These are phyloP conservation scores for Coemansia nantahalensis DNA, from an alignment of 192 early-diverging fungal genomes.

Conservation along the genomic window DNA sequence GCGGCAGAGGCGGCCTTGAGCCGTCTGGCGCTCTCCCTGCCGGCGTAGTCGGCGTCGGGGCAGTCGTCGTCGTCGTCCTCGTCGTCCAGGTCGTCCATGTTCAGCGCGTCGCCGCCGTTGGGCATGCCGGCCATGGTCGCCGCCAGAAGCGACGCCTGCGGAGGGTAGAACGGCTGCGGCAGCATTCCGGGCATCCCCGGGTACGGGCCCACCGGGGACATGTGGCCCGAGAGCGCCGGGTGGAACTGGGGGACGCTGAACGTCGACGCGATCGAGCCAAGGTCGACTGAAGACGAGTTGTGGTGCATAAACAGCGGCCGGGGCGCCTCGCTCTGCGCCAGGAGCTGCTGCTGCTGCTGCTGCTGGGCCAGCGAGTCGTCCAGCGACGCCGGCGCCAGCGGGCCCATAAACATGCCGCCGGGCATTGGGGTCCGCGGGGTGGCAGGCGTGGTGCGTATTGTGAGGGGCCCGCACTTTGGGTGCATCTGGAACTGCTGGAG, in stretches of 20 bases:
- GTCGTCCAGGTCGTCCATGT: slow-evolving; percentile 17
- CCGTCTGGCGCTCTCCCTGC: not conserved
- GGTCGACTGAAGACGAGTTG: slow-evolving; percentile 29
- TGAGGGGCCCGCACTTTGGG: slow-evolving; percentile 3
- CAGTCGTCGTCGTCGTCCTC: slow-evolving; percentile 27
- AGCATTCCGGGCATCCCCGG: slow-evolving; percentile 5
- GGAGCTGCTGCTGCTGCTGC: slow-evolving; percentile 12
- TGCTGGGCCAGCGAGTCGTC: slow-evolving; percentile 15
- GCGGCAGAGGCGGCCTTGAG: slow-evolving; percentile 10
- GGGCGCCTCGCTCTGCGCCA: slow-evolving; percentile 6
- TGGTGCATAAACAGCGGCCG: slow-evolving; percentile 19
- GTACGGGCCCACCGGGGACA: slow-evolving; percentile 18
- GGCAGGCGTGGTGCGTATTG: slow-evolving; percentile 19
- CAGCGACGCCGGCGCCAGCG: slow-evolving; percentile 11
- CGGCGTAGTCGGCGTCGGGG: slow-evolving; percentile 9
- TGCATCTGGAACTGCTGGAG: slow-evolving; percentile 16
- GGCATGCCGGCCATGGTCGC: not conserved
- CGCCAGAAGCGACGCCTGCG: not conserved
- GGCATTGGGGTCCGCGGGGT: slow-evolving; percentile 23
- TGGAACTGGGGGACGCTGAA: slow-evolving; percentile 28
- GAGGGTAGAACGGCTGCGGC: too few relatives aligned
- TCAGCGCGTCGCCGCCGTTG: not conserved
- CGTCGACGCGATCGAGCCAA: slow-evolving; percentile 28
- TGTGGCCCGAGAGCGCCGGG: slow-evolving; percentile 28
- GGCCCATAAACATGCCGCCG: not conserved